Conservation (phyloP, 1,284 basidiomycete genomes). For the Stygiomarasmius scandens region DNA sequence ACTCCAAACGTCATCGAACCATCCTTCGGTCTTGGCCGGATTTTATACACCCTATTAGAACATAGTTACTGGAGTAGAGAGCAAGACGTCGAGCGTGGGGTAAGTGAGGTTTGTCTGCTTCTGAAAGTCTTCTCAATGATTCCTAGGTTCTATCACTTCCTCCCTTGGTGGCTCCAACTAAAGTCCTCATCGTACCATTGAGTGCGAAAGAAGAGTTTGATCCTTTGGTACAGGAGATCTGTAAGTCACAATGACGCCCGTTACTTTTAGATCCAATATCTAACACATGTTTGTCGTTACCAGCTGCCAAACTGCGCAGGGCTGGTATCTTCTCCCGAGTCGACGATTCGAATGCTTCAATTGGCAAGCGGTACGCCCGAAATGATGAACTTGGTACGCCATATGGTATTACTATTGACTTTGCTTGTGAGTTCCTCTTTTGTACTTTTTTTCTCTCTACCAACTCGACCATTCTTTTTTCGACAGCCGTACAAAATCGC, state of each 20-base stretch:
- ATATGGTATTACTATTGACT: constrained; percentile 95
- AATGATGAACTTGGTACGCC: constrained; percentile 99
- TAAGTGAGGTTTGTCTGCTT: no score
- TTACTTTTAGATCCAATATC: constrained; percentile 14
- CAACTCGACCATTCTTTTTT: no score
- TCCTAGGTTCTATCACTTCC: constrained; percentile 39
- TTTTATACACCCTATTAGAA: constrained; percentile 74
- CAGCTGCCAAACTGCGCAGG: constrained; percentile 85
- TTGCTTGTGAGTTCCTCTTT: constrained; percentile 78
- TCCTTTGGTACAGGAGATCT: constrained; percentile 87
- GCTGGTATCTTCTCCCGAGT: constrained; percentile 66
- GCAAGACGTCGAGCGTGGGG: constrained; percentile 5
- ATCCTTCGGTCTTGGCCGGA: constrained; percentile 97
- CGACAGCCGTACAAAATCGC: no score
- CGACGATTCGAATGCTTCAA: constrained; percentile 71
- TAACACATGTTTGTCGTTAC: constrained; percentile 15
- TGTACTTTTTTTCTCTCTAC: constrained; percentile 6
- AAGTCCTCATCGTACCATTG: constrained; percentile 94
- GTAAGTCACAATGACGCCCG: constrained; percentile 55
- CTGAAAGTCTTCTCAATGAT: no score
- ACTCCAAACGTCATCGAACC: constrained; percentile 99
- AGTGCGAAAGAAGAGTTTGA: constrained; percentile 86
- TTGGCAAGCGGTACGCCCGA: constrained; percentile 95
- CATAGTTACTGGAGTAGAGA: constrained; percentile 97
- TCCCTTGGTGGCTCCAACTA: constrained; percentile 91